Base-by-base conservation (phyloP, 148 eudicot species). In the Nepenthes gracilis region DNA sequence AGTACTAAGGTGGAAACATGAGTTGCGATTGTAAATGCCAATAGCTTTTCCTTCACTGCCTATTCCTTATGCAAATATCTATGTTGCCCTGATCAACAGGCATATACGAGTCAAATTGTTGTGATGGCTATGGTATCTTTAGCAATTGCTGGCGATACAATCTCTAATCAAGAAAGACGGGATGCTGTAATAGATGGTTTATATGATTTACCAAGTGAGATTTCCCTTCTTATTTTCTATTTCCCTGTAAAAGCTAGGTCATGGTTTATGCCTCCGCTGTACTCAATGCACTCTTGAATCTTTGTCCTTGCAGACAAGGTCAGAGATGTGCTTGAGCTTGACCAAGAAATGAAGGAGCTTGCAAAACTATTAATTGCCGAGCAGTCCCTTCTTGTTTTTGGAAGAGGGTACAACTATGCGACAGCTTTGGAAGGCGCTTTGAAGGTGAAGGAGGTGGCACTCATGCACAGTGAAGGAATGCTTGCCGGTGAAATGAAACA, bases 401-500 rank as follows among this genome's bases (percentile, higher is more conserved):
- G 99, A 64, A 89, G 99, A 83, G 97, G 99, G 45, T 94, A 86
- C 72, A 94, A 94, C 70, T 89, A 84, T 81, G 97, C 99, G 55
- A 89, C 99, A 45, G 97, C 97, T 43, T 75, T 94, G 50, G 99
- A 94, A 79, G 99, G 99, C 64, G 99, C 97, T 43, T 70, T 89
- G 70, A 94, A 94, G 80, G 97, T 94, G 47, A 94, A 94, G 73
- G 97, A 94, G 74, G 99, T 94, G 36, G 76, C 99, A 51, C 81
- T 94, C 52, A 94, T 94, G 97, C 99, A 94, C 73, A 89, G 99
- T 70, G 99, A 94, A 77, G 97, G 97, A 66, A 94, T 94, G 67
- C 99, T 94, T 70, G 99, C 99, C 12, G 99, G 99, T 43, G 99
- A 94, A 79, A 89, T 89, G 97, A 94, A 89, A 65, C 99, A 94